A percentile compares a stretch with the other conserved stretches of the same genome.
phyloP scores from a whole-genome alignment of 371 early-diverging fungal species.

The Circinella umbellata region DNA sequence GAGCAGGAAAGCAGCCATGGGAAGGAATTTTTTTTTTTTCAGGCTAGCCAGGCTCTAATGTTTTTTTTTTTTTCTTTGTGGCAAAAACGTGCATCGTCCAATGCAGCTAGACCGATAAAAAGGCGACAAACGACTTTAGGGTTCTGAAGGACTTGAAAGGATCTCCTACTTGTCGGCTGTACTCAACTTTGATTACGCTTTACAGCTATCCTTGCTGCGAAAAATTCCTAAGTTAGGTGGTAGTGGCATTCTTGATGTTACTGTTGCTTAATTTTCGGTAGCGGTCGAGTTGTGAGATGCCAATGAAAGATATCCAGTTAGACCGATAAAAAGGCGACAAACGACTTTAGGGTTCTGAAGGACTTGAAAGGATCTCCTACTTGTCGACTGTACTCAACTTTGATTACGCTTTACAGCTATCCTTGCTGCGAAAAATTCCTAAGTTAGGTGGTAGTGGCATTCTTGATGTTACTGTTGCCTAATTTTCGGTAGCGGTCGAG shows the following conservation, averaged over 20 bases:
- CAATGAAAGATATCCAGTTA: neutral
- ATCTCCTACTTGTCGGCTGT: neutral
- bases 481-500: too few species aligned
- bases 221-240: neutral
- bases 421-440: neutral
- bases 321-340: constrained; percentile 8
- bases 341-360: constrained; percentile 4
- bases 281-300: too few species aligned
- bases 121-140: constrained; percentile 4
- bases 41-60: too few species aligned
- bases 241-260: too few species aligned
- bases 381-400: neutral
- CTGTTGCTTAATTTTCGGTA: too few species aligned
- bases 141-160: constrained; percentile 1
- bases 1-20: too few species aligned
- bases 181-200: neutral
- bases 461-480: too few species aligned
- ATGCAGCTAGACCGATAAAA: constrained; percentile 6
- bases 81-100: neutral
- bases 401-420: neutral
- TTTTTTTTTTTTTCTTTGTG: constrained; percentile 5
- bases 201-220: neutral
- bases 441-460: too few species aligned
- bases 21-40: too few species aligned
- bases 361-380: neutral